Conservation (phyloP, 2,329 filamentous ascomycete species). For the Monilinia fructicola region DNA sequence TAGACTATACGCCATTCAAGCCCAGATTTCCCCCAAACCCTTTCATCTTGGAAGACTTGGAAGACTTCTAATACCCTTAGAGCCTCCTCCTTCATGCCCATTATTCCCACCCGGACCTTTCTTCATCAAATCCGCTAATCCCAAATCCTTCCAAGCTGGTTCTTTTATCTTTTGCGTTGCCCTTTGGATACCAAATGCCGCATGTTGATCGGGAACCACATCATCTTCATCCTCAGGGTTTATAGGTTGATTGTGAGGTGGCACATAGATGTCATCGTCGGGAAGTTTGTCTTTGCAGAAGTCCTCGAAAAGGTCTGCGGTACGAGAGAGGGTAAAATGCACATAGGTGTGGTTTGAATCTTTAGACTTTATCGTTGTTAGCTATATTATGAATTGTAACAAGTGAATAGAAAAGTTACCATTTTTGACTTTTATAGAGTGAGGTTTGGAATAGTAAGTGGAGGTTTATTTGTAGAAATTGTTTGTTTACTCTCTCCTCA, state of each 20-base stretch:
- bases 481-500: not conserved
- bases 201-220: constrained; percentile 83
- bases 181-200: constrained; percentile 80
- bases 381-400: not conserved
- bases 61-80: constrained; percentile 29
- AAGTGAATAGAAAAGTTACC: not conserved
- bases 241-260: constrained; percentile 73
- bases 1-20: not conserved
- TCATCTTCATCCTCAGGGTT: constrained; percentile 89
- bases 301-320: constrained; percentile 78
- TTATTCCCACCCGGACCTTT: constrained; percentile 48
- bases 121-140: constrained; percentile 68
- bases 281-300: constrained; percentile 69
- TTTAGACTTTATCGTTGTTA: constrained; percentile 47
- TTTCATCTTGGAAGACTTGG: constrained; percentile 34
- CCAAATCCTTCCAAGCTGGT: constrained; percentile 76
- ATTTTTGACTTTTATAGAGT: not conserved
- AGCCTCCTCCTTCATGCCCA: constrained; percentile 19
- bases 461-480: not conserved
- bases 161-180: constrained; percentile 72
- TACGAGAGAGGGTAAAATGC: constrained; percentile 69
- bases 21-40: not conserved
- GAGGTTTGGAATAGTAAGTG: not conserved
- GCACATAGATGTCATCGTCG: constrained; percentile 81
- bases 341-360: constrained; percentile 74